Conservation (phyloP, 2,329 filamentous ascomycete genomes). For the Paecilomyces fulvus region DNA sequence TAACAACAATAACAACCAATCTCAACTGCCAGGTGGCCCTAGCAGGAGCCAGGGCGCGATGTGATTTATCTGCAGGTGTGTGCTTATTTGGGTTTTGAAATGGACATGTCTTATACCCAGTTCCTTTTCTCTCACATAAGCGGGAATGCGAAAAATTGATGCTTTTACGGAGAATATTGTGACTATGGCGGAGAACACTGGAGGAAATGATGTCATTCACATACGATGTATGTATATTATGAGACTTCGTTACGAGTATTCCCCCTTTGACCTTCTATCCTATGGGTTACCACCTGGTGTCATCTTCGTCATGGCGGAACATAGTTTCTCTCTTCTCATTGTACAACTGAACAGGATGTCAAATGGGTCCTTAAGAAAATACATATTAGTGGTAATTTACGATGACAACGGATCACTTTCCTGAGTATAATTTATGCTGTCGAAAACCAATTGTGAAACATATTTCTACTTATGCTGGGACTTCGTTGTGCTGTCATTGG, state of each 20-base stretch:
- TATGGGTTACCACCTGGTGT: background rate
- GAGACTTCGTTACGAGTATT: background rate
- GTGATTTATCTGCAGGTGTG: slow-evolving; percentile 2
- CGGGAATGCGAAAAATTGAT: background rate
- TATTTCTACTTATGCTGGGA: too few relatives aligned
- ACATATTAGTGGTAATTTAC: background rate
- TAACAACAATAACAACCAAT: background rate
- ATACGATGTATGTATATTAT: background rate
- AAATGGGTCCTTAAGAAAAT: background rate
- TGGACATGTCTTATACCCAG: background rate
- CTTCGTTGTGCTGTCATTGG: background rate
- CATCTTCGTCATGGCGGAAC: background rate
- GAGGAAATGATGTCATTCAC: background rate
- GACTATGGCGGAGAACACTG: background rate
- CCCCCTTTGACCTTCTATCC: background rate
- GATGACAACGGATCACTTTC: background rate
- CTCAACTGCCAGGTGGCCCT: slow-evolving; percentile 4
- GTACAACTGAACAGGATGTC: background rate
- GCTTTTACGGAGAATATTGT: background rate
- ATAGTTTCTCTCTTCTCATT: background rate
- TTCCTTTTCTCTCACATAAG: background rate
- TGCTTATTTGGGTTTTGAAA: background rate
- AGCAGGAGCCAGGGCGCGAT: slow-evolving; percentile 7
- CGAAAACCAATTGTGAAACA: too few relatives aligned
- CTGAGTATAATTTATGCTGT: too few relatives aligned